Evolutionary conservation across 2,329 filamentous ascomycete species (phyloP), one percentile per base, ranked within the genome.

Genomic region (Fusarium guadeloupense): DNA sequence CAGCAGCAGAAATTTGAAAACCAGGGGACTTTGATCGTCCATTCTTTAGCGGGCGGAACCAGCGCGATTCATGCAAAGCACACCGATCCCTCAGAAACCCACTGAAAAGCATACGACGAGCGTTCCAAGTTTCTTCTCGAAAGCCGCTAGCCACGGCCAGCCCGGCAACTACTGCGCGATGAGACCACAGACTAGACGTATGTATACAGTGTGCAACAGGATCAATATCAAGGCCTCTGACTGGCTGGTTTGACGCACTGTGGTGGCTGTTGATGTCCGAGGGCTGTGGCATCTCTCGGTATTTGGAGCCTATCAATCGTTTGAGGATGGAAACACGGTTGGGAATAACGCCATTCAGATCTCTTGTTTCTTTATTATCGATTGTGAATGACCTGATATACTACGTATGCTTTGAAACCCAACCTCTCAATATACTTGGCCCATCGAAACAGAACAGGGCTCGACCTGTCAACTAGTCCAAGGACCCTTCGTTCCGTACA

Each of bases 131-230:
- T 58, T 21, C 65, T 69, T 69, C 67, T 64, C 54, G 67, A 69
- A 59, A 69, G 55, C 54, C 42, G 45, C 63, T 62, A 69, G 52
- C 34, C 49, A 60, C 66, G 67, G 67, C 45, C 61, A 40, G 58
- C 16, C 67, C 67, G 67, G 67, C 67, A 67, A 45, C 67, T 70
- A 70, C 67, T 69, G 67, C 65, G 69, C 63, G 59, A 69, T 61
- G 63, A 67, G 61, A 42, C 60, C 55, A 64, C 51, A 51, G 39
- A 43, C 34, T 49, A 25, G 13, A 34, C 17, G 4, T 28, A 48
- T 23, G 64, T 68, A 66, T 52, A 69, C 67, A 68, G 67, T 69
- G 64, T 37, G 42, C 16, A 7, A 6, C 3, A 35, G 4, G 43
- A 41, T n/a, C 20, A 12, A 17, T 13, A 16, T 8, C 3, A 41